Evolutionary conservation across 768 basidiomycete genomes (phyloP).

Genomic region (Macrolepiota albuminosa): DNA sequence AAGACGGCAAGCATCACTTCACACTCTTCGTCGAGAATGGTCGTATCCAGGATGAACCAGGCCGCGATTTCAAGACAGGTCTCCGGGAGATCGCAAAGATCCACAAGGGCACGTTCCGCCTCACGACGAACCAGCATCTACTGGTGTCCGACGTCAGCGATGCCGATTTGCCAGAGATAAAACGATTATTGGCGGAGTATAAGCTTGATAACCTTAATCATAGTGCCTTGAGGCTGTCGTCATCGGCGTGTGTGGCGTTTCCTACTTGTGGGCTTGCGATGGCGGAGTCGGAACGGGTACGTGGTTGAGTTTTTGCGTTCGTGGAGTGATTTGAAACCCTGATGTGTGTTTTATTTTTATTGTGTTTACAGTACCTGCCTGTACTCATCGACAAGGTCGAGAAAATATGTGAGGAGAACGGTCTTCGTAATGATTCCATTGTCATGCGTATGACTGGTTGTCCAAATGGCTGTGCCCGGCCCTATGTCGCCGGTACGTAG

Average conservation of each 20-base stretch:
- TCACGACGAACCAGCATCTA: constrained; percentile 95
- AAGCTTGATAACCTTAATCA: constrained; percentile 84
- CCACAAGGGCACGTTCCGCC: constrained; percentile 90
- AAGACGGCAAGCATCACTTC: constrained; percentile 88
- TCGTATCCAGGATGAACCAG: constrained; percentile 92
- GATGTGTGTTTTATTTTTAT: no score
- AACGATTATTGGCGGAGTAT: constrained; percentile 74
- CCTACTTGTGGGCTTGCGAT: constrained; percentile 76
- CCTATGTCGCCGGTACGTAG: constrained; percentile 75
- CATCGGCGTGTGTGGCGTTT: constrained; percentile 96
- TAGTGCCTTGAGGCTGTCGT: constrained; percentile 77
- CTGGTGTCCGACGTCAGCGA: constrained; percentile 78
- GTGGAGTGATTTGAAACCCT: not conserved
- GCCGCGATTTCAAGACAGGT: constrained; percentile 87
- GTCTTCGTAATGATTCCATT: constrained; percentile 89
- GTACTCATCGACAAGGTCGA: constrained; percentile 93
- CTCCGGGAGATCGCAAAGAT: constrained; percentile 89
- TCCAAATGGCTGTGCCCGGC: constrained; percentile 90
- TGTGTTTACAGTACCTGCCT: constrained; percentile 68
- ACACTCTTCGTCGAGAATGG: constrained; percentile 97
- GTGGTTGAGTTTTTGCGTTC: constrained; percentile 15
- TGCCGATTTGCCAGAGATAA: constrained; percentile 73
- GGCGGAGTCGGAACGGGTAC: constrained; percentile 52
- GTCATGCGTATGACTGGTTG: constrained; percentile 99
- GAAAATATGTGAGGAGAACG: constrained; percentile 89